Evolutionary conservation across 1,284 basidiomycete genomes (phyloP), one percentile per base, ranked within the genome.

Genomic region (Bondarzewia mesenterica): DNA sequence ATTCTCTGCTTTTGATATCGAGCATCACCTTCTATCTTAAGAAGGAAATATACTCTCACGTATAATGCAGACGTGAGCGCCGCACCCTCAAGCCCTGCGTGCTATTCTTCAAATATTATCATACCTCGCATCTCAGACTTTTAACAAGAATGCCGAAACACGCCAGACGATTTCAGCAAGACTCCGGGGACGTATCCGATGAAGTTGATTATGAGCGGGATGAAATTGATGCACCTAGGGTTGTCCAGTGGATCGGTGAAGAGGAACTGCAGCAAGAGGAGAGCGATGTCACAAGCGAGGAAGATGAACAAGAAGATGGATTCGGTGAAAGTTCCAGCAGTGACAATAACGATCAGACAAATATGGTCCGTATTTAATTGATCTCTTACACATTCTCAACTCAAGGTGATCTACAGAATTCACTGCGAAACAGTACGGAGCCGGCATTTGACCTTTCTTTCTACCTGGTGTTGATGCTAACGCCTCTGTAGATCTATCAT

Each of bases 191-290:
- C 14, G 4, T 21, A 5, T 22, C 14, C 35, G 1, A 7, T 6
- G 44, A 46, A 5, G 25, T 8, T 16, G 44, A 38, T 10, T 21
- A 40, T 26, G 39, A 47, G 5, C 20, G 26, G n/a, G 35, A 36
- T 2, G 48, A 49, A 25, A 23, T 14, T 15, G 48, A 49, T 18
- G 35, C 12, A 8, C 48, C 42, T 12, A 22, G 48, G 16, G 48
- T 44, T n/a, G 48, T 39, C 10, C 48, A 49, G 23, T 49, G 48
- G 48, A 37, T 49, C 14, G 48, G 39, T 14, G 48, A 49, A 18
- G 48, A 49, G 10, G 42, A 49, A 7, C 15, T 49, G n/a, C 15
- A 12, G 4, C 37, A 41, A 20, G 21, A 23, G 21, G 1, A 6
- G n/a, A 7, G 12, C 15, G 42, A 44, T 16, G 25, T 21, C 12